phyloP scores from a whole-genome alignment of 192 early-diverging fungal genomes.

The Coemansia sp. region DNA sequence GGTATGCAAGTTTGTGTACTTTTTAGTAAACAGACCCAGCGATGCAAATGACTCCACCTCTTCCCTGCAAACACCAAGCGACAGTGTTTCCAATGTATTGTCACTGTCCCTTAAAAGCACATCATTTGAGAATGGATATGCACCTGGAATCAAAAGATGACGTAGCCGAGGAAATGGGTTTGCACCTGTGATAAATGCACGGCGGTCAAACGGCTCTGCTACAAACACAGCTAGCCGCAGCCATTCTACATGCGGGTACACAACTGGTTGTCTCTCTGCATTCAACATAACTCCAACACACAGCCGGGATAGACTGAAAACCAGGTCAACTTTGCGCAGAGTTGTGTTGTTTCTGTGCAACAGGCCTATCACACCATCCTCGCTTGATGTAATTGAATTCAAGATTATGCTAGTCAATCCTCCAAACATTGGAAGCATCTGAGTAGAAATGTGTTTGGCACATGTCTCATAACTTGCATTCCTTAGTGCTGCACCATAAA shows the following conservation, averaged over 20 bases:
- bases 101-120: neutral
- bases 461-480: neutral
- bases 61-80: neutral
- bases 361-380: neutral
- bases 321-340: neutral
- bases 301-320: neutral
- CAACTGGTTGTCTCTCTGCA: neutral
- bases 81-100: neutral
- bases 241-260: conserved; percentile 8
- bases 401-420: neutral
- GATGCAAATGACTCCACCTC: neutral
- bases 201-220: conserved; percentile 3
- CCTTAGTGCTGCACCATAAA: neutral
- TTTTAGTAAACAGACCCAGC: neutral
- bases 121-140: conserved; percentile 15
- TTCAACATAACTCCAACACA: neutral
- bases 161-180: conserved; percentile 7
- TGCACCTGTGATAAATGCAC: neutral
- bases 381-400: neutral
- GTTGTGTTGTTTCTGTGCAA: neutral
- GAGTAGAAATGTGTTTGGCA: neutral
- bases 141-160: conserved; percentile 5
- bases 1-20: neutral
- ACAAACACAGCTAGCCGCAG: conserved; percentile 6
- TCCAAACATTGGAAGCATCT: neutral